A percentile compares a stretch with the other conserved stretches of the same genome.
Evolutionary conservation across 2,329 filamentous ascomycete genomes (phyloP).

Genomic region (Alternaria sp.): DNA sequence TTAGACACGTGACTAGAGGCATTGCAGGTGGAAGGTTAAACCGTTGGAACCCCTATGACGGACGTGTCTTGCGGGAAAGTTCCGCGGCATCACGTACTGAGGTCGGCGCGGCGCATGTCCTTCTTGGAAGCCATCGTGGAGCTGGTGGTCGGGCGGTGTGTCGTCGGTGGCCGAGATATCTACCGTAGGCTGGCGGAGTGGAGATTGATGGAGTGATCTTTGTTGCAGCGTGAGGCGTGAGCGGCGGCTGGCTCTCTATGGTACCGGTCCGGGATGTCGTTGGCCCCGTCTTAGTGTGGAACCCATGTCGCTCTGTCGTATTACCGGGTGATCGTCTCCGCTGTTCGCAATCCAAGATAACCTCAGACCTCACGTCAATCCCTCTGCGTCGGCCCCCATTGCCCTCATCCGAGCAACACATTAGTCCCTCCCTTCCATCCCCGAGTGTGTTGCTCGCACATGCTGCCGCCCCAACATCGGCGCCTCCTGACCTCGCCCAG

Average conservation of each 20-base stretch:
- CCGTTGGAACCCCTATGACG: conserved; percentile 9
- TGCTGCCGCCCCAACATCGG: conserved; percentile 14
- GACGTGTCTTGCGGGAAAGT: background rate
- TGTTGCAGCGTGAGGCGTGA: conserved; percentile 13
- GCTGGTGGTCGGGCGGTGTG: conserved; percentile 23
- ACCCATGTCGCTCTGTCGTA: conserved; percentile 19
- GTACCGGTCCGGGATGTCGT: conserved; percentile 4
- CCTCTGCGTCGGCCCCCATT: background rate
- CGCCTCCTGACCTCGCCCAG: conserved; percentile 19
- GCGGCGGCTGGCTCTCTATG: conserved; percentile 8
- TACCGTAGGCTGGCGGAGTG: conserved; percentile 16
- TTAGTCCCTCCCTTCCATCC: conserved; percentile 7
- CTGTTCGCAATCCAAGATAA: conserved; percentile 21
- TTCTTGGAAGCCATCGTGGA: conserved; percentile 72
- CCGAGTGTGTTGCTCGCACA: conserved; percentile 20
- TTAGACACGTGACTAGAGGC: conserved; percentile 42
- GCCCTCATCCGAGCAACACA: conserved; percentile 19
- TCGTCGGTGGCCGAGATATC: conserved; percentile 13
- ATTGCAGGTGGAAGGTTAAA: background rate
- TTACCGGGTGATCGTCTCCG: conserved; percentile 21
- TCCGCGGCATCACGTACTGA: conserved; percentile 65
- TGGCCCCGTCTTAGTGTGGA: conserved; percentile 10
- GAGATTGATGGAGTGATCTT: conserved; percentile 26
- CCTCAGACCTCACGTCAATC: conserved; percentile 21
- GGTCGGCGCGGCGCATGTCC: conserved; percentile 78